A percentile compares a stretch with the other conserved stretches of the same genome.
phyloP scores from a whole-genome alignment of 2,329 filamentous ascomycete genomes.

The Neoarthrinium moseri region DNA sequence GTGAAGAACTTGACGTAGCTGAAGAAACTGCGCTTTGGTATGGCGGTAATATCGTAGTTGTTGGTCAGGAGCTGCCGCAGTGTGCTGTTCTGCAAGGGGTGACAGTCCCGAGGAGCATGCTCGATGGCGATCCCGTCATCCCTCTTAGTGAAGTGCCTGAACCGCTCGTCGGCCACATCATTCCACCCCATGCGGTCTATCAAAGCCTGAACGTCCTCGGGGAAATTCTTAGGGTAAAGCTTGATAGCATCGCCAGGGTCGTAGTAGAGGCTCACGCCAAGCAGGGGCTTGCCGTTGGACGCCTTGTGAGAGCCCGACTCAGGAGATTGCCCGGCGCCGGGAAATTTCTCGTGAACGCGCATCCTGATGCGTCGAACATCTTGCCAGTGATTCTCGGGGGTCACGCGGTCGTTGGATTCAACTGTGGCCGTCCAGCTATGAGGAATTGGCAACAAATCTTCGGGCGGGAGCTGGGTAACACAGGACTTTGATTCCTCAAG shows the following conservation, averaged over 20 bases:
- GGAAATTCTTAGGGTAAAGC: slow-evolving; percentile 85
- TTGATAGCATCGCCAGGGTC: slow-evolving; percentile 78
- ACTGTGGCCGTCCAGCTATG: slow-evolving; percentile 58
- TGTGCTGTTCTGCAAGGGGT: slow-evolving; percentile 49
- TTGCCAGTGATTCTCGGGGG: slow-evolving; percentile 80
- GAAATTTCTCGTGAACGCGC: slow-evolving; percentile 32
- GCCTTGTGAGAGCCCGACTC: neutral
- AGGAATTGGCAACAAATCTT: slow-evolving; percentile 53
- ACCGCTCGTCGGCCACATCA: slow-evolving; percentile 64
- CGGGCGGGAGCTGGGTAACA: slow-evolving; percentile 22
- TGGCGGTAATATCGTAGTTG: slow-evolving; percentile 84
- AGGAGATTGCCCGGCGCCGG: slow-evolving; percentile 14
- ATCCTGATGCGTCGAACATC: slow-evolving; percentile 84
- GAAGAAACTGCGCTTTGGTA: slow-evolving; percentile 87
- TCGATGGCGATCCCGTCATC: slow-evolving; percentile 13
- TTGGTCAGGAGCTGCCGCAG: slow-evolving; percentile 75
- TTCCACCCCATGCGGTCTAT: slow-evolving; percentile 80
- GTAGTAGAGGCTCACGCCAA: slow-evolving; percentile 17
- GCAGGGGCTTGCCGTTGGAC: neutral
- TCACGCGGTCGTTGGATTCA: slow-evolving; percentile 68
- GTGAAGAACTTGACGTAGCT: slow-evolving; percentile 75
- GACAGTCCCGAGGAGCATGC: slow-evolving; percentile 23
- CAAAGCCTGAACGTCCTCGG: slow-evolving; percentile 74
- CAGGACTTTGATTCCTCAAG: slow-evolving; percentile 18
- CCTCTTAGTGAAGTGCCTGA: slow-evolving; percentile 38